Evolutionary conservation across 169 alveolate genomes (phyloP), one percentile per base, ranked within the genome.

Genomic region (Plasmodium cynomolgi): DNA sequence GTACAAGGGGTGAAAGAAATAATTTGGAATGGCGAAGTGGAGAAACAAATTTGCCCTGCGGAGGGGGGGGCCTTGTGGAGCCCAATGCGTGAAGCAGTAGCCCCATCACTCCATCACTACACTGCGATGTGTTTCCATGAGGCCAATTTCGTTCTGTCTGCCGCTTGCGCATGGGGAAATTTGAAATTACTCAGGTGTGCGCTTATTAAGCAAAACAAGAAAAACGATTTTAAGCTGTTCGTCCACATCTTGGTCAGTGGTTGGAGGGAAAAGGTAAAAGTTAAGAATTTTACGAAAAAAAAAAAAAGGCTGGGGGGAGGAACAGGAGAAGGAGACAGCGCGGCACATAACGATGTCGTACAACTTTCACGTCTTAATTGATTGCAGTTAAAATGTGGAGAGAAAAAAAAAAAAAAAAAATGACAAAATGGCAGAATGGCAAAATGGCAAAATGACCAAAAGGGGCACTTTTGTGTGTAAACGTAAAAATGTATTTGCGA

Each of bases 171-270:
- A 5, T 44, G 2, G 23, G 15, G 81, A 50, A 74, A 47, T 85
- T 74, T 15, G 23, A 33, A 31, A 37, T 47, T 85, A 85, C 93
- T 31, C 33, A 85, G 62, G 84, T 56, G 84, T 29, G 93, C 37
- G 41, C 39, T 85, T 39, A 85, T 74, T 50, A 85, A 44, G 79
- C 44, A 85, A 54, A 85, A 75, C 37, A 85, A 77, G 41, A 85
- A 75, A 85, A 85, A 44, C 68, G 79, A 85, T 31, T 54, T 85
- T 17, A 77, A 75, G 50, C 50, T 85, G 4, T 23, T 85, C 29
- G 79, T 85, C 73, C 75, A 54, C 93, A 85, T 85, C 39, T 85
- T 85, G 93, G 26, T 31, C 8, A 50, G 15, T 74, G 50, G 44
- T 34, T 34, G 56, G 23, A 17, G 29, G 50, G 9, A 31, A 37